Evolutionary conservation across 2,329 filamentous ascomycete species (phyloP).

Genomic region (Pyrenochaeta sp.): DNA sequence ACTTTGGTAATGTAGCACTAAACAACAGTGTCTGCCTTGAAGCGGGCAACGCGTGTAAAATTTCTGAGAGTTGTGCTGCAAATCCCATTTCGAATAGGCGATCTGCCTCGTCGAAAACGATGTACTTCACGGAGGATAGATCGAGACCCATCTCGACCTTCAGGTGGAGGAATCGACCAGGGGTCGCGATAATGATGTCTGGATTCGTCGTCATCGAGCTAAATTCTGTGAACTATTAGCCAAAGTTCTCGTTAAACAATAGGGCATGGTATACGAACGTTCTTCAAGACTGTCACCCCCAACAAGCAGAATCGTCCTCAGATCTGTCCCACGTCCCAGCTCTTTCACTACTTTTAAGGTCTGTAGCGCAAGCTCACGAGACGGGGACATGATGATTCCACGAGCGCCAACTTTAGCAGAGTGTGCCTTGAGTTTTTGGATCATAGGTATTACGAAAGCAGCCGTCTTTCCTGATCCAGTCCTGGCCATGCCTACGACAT

Average conservation of each 20-base stretch:
- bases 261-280: conserved; percentile 49
- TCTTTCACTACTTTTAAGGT: conserved; percentile 97
- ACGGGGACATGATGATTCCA: conserved; percentile 88
- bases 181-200: conserved; percentile 96
- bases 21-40: conserved; percentile 92
- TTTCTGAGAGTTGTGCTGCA: conserved; percentile 89
- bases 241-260: not conserved
- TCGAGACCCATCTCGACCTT: conserved; percentile 97
- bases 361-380: conserved; percentile 91
- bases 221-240: conserved; percentile 65
- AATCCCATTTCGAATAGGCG: conserved; percentile 99
- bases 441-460: conserved; percentile 98
- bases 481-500: conserved; percentile 98
- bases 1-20: conserved; percentile 92
- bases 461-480: conserved; percentile 99
- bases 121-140: conserved; percentile 88
- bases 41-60: conserved; percentile 84
- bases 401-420: conserved; percentile 86
- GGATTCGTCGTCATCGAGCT: conserved; percentile 91
- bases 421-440: conserved; percentile 89
- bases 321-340: conserved; percentile 85
- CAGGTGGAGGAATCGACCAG: conserved; percentile 93
- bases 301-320: conserved; percentile 88
- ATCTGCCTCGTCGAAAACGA: conserved; percentile 98
- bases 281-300: conserved; percentile 96